Percentiles rank a stretch among this genome's conserved stretches.
Conservation (phyloP, 805 yeast genomes). For the Barnettozyma pratensis region DNA sequence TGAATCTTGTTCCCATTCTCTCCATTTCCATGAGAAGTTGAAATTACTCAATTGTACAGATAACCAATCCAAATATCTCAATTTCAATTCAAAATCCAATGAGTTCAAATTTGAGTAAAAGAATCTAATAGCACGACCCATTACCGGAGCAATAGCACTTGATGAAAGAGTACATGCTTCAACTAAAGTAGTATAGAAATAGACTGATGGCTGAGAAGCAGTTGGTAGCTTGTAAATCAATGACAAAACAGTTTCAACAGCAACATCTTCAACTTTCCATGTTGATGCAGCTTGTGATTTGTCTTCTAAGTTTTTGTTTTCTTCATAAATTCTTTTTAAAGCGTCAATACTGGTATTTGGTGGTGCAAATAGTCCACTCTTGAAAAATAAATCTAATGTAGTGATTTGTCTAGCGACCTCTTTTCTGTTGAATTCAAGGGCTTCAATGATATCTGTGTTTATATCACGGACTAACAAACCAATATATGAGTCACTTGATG, state of each 20-base stretch:
- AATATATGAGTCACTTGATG: conserved; percentile 43
- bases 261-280: conserved; percentile 88
- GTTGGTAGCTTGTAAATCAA: conserved; percentile 72
- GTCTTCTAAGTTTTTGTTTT: conserved; percentile 30
- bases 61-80: conserved; percentile 84
- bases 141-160: conserved; percentile 83
- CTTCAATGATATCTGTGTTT: conserved; percentile 65
- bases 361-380: conserved; percentile 56
- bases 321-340: conserved; percentile 39
- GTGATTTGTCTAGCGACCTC: conserved; percentile 83
- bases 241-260: conserved; percentile 75
- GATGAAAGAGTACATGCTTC: conserved; percentile 84
- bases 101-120: conserved; percentile 62
- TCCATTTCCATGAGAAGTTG: conserved; percentile 97
- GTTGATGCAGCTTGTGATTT: conserved; percentile 41
- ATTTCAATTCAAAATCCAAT: conserved; percentile 71
- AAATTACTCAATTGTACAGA: conserved; percentile 89
- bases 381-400: conserved; percentile 67
- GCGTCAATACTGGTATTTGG: conserved; percentile 78
- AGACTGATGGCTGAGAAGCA: conserved; percentile 62
- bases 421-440: conserved; percentile 82
- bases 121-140: conserved; percentile 87
- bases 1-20: conserved; percentile 76
- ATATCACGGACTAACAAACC: conserved; percentile 71
- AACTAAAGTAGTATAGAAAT: conserved; percentile 78